Conservation (phyloP, 169 alveolate species). For the Theileria equi region DNA sequence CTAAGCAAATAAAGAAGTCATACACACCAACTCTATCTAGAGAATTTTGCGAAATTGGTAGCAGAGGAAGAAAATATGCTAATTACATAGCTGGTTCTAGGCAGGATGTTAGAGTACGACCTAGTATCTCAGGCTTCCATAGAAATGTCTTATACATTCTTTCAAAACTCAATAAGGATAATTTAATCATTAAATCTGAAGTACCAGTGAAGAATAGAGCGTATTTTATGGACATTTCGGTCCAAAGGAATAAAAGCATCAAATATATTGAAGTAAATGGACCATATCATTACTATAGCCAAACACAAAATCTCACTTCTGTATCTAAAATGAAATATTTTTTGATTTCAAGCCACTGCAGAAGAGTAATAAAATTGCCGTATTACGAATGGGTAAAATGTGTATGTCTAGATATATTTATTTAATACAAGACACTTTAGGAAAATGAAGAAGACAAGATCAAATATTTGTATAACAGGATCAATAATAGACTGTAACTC, state of each 20-base stretch:
- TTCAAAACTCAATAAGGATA: neutral
- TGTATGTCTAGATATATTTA: neutral
- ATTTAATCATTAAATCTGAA: constrained; percentile 13
- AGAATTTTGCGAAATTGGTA: too few species aligned
- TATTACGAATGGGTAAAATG: constrained; percentile 41
- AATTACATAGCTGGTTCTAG: neutral
- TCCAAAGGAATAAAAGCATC: neutral
- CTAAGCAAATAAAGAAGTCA: neutral
- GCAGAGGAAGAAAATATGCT: neutral
- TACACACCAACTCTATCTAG: too few species aligned
- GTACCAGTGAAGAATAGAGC: constrained; percentile 18
- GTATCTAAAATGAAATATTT: constrained; percentile 28
- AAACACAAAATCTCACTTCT: constrained; percentile 29
- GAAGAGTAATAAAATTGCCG: constrained; percentile 37
- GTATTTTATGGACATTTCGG: constrained; percentile 33
- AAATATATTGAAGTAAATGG: constrained; percentile 50
- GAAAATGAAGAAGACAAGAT: constrained; percentile 2
- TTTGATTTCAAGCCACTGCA: constrained; percentile 16
- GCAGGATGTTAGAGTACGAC: neutral
- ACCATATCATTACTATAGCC: constrained; percentile 54
- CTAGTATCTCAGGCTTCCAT: constrained; percentile 31
- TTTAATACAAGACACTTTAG: neutral
- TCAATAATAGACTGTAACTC: too few species aligned
- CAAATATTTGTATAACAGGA: neutral
- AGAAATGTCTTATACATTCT: constrained; percentile 34